Evolutionary conservation across 352 stramenopile species (phyloP).

Genomic region (Phytopythium montanum): DNA sequence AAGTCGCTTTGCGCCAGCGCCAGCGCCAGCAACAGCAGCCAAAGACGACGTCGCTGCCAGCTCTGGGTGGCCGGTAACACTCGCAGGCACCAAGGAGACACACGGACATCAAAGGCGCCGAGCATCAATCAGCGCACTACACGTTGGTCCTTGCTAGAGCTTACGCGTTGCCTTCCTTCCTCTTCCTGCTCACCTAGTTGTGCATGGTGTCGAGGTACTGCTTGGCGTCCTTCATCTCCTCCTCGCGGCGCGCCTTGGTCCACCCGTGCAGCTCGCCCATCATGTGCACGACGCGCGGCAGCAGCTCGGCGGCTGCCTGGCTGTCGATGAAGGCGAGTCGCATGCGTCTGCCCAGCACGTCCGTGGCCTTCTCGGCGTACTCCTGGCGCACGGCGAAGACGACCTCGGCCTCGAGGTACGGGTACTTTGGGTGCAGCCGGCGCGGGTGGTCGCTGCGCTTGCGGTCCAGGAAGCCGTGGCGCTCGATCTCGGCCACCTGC

Average conservation of each 20-base stretch:
- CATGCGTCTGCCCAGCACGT: conserved; percentile 91
- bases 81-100: neutral
- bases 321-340: conserved; percentile 93
- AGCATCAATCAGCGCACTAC: neutral
- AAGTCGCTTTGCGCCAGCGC: conserved; percentile 10
- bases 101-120: neutral
- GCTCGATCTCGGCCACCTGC: conserved; percentile 92
- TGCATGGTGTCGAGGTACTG: conserved; percentile 86
- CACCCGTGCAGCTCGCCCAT: conserved; percentile 91
- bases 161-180: neutral
- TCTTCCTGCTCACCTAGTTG: conserved; percentile 36
- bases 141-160: neutral
- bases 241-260: conserved; percentile 67
- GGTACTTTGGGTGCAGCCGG: conserved; percentile 92
- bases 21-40: conserved; percentile 4
- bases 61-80: neutral
- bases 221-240: conserved; percentile 73
- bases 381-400: conserved; percentile 92
- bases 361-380: conserved; percentile 92
- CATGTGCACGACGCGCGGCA: conserved; percentile 89
- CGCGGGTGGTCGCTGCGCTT: conserved; percentile 83
- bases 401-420: conserved; percentile 94
- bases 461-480: conserved; percentile 78
- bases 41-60: neutral
- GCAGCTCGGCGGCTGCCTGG: conserved; percentile 60